Evolutionary conservation across 2,329 filamentous ascomycete species (phyloP), one percentile per base, ranked within the genome.

Genomic region (Coleophoma crateriformis): DNA sequence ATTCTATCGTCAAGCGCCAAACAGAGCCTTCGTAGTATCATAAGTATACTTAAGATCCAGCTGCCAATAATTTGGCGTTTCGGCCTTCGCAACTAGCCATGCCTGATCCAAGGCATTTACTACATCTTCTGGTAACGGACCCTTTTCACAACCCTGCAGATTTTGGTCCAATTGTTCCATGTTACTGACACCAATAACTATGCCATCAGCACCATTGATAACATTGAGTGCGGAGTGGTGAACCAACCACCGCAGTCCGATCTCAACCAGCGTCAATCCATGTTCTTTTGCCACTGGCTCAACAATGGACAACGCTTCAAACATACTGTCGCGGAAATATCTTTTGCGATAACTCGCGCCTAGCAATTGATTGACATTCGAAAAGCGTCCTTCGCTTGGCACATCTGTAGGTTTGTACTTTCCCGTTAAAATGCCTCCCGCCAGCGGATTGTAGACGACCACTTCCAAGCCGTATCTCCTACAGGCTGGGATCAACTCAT

Each of bases 221-320:
- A 37, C 19, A 53, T 70, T 73, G 22, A 84, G 71, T 50, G 71
- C 68, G 7, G 83, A 87, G 67, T 91, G 88, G 63, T 90, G 85
- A 42, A 81, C 77, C 47, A 76, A 65, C 87, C 87, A 91, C 45
- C 87, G 75, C 62, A 90, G 72, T 1, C 86, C 87, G n/a, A 79
- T 82, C 70, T 92, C 88, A 44, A 90, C 76, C 64, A 89, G 68
- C 5, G 79, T 84, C 56, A 90, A 64, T 2, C 77, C 78, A 61
- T 88, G 77, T 68, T 86, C 84, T 59, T 51, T 27, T 63, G 35
- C 62, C 13, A 62, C 64, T 0, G 64, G 54, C 20, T 66, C 58
- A 14, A 76, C 51, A 4, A 67, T 50, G 19, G 74, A 68, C 19
- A 76, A 53, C 1, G 70, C 73, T 35, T 69, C 65, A 45, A 76